Evolutionary conservation across 352 stramenopile genomes (phyloP).

Genomic region (Hyaloperonospora brassicae): DNA sequence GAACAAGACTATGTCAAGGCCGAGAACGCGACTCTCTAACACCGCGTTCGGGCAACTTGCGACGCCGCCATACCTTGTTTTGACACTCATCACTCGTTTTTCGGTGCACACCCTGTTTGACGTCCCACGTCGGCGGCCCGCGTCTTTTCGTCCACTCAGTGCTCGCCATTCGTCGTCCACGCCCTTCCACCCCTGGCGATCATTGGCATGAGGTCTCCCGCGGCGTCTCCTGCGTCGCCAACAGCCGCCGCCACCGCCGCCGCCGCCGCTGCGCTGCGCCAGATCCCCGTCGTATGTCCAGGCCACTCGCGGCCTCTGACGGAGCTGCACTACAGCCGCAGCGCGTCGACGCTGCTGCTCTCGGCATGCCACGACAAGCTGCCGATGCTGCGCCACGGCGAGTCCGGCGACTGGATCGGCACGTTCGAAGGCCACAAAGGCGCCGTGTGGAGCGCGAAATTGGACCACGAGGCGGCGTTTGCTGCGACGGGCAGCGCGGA

Average conservation of each 20-base stretch:
- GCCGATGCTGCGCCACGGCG: constrained; percentile 78
- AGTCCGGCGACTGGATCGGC: constrained; percentile 93
- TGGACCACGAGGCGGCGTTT: constrained; percentile 79
- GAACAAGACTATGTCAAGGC: no score
- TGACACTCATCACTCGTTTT: no score
- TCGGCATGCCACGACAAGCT: constrained; percentile 85
- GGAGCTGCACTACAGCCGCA: constrained; percentile 69
- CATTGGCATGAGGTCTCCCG: no score
- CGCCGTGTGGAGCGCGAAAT: constrained; percentile 86
- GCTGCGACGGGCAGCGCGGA: constrained; percentile 90
- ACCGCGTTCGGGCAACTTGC: no score
- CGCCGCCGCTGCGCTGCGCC: constrained; percentile 40
- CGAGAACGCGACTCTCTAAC: no score
- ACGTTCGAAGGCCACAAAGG: constrained; percentile 97
- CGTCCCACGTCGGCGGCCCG: no score
- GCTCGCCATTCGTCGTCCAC: no score
- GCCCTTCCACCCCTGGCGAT: no score
- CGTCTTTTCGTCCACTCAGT: no score
- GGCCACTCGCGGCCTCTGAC: constrained; percentile 75
- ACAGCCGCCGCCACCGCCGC: constrained; percentile 31
- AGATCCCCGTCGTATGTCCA: constrained; percentile 84
- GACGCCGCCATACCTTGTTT: no score
- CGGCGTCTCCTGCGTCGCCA: no score
- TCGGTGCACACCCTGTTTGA: no score
- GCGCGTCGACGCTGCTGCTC: constrained; percentile 63